A percentile compares a stretch with the other conserved stretches of the same genome.
Conservation (phyloP, 2,329 filamentous ascomycete species). For the Stachybotrys echinatus region DNA sequence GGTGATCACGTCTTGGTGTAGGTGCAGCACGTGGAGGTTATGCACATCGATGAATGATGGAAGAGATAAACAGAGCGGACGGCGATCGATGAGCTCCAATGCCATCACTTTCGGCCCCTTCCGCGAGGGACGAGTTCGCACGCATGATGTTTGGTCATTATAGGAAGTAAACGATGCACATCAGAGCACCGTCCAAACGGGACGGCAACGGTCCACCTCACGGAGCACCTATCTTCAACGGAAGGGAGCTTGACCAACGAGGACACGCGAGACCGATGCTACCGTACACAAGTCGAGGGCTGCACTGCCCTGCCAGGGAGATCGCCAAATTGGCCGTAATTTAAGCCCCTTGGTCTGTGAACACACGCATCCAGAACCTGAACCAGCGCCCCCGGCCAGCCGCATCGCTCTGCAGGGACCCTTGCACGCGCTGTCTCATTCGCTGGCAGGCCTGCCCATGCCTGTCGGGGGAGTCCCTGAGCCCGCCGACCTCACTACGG, state of each 20-base stretch:
- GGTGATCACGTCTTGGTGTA: too few species aligned
- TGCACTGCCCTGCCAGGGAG: background rate
- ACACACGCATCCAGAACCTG: background rate
- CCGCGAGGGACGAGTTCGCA: too few species aligned
- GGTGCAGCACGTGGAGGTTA: too few species aligned
- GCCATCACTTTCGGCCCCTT: too few species aligned
- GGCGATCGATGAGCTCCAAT: too few species aligned
- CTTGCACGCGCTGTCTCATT: slow-evolving; percentile 1
- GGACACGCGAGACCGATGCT: too few species aligned
- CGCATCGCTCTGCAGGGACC: background rate
- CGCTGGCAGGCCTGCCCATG: background rate
- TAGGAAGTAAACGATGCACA: too few species aligned
- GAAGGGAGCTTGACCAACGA: too few species aligned
- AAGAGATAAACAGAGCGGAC: too few species aligned
- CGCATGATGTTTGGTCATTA: too few species aligned
- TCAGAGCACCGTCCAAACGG: background rate
- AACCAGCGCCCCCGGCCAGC: background rate
- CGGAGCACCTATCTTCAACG: too few species aligned
- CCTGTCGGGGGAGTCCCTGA: background rate
- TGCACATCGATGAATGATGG: too few species aligned
- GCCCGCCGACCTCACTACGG: background rate
- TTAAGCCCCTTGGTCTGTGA: background rate
- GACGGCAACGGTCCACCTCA: background rate
- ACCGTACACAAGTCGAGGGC: background rate
- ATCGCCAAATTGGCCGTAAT: background rate